Evolutionary conservation across 2,329 filamentous ascomycete species (phyloP).

Genomic region (Beauveria varroae): DNA sequence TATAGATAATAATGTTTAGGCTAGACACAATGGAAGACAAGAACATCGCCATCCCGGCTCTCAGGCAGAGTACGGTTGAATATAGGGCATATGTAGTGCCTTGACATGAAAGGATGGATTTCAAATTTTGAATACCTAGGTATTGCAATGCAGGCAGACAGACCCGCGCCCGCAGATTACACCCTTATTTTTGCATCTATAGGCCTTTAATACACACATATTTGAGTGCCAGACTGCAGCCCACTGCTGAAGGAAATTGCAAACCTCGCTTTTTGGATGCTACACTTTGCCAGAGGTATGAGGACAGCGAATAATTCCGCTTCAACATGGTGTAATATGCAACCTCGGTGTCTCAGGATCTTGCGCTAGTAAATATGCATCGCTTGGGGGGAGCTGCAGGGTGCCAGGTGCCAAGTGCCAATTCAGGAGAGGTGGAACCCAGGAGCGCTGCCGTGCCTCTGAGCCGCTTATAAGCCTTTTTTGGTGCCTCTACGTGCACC

Average conservation of each 20-base stretch:
- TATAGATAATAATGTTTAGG: not conserved
- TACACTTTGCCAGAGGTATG: not conserved
- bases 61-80: not conserved
- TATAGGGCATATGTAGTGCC: slow-evolving; percentile 9
- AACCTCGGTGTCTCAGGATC: not conserved
- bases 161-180: not conserved
- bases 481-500: not conserved
- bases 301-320: not conserved
- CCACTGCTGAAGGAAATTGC: not conserved
- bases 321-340: too few species aligned
- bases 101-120: not conserved
- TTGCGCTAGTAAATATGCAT: not conserved
- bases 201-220: slow-evolving; percentile 6
- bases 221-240: not conserved
- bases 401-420: not conserved
- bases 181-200: slow-evolving; percentile 1
- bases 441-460: not conserved
- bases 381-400: not conserved
- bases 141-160: not conserved
- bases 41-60: not conserved
- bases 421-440: slow-evolving; percentile 1
- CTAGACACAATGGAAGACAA: not conserved
- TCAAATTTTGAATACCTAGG: not conserved
- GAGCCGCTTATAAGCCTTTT: slow-evolving; percentile 2
- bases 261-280: not conserved